Evolutionary conservation across 345 rosid species (phyloP).

Genomic region (Brassica juncea): DNA sequence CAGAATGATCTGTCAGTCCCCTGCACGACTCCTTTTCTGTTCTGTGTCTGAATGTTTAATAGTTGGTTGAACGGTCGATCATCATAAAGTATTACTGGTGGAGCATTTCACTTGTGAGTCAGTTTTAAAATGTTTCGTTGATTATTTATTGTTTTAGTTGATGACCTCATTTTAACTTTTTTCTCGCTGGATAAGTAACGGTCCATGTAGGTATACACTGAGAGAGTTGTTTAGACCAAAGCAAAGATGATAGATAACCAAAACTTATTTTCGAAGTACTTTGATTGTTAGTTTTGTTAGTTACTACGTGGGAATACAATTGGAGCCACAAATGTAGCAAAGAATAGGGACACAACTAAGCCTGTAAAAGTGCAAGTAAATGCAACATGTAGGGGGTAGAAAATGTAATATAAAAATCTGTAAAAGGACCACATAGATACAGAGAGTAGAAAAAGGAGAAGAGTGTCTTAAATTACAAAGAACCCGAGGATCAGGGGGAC

Average conservation of each 20-base stretch:
- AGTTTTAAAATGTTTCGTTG: background rate
- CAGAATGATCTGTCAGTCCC: background rate
- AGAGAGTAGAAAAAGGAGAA: conserved; percentile 19
- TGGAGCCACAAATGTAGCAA: conserved; percentile 5
- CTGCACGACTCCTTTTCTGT: background rate
- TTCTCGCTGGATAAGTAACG: background rate
- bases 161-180: background rate
- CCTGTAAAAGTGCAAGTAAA: conserved; percentile 22
- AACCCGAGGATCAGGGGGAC: conserved; percentile 47
- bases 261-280: background rate
- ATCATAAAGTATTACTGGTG: background rate
- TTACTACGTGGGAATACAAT: background rate
- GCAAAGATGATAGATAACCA: background rate
- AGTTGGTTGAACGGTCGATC: background rate
- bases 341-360: conserved; percentile 14
- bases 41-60: background rate
- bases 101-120: background rate
- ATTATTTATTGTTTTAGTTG: background rate
- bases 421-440: conserved; percentile 20
- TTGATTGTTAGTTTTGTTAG: background rate
- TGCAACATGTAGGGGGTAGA: conserved; percentile 18
- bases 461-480: conserved; percentile 41
- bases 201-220: background rate
- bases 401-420: conserved; percentile 8
- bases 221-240: background rate